phyloP scores from a whole-genome alignment of 345 rosid species.

The Citrus mangshanensis region DNA sequence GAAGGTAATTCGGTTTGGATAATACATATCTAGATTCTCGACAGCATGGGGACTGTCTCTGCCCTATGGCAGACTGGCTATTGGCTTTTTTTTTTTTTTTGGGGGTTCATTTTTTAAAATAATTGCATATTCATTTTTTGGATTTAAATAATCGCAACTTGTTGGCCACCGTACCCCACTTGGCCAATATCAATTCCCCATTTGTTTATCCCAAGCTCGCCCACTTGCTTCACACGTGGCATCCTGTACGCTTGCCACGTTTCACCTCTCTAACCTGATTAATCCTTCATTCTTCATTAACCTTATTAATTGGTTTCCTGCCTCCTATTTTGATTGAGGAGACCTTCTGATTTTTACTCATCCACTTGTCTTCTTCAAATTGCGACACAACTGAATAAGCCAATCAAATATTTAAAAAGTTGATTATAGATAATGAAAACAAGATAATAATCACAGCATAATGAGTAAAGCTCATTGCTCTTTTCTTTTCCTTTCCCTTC shows the following conservation, averaged over 20 bases:
- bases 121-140: neutral
- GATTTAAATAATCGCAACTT: constrained; percentile 8
- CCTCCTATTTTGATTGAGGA: neutral
- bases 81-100: neutral
- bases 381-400: neutral
- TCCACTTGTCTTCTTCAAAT: neutral
- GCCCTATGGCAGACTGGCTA: neutral
- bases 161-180: neutral
- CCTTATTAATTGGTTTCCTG: neutral
- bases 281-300: neutral
- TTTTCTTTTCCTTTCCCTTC: neutral
- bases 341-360: neutral
- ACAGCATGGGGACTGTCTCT: neutral
- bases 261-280: neutral
- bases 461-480: neutral
- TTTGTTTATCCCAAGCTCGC: neutral
- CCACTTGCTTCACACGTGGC: neutral
- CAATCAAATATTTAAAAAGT: neutral
- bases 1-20: neutral
- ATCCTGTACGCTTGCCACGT: neutral
- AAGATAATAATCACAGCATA: neutral
- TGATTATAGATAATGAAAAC: neutral
- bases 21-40: neutral
- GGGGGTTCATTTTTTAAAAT: neutral
- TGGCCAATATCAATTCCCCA: neutral